Evolutionary conservation across 306 rosid species (phyloP), one percentile per base, ranked within the genome.

Genomic region (Cicer yamashitae): DNA sequence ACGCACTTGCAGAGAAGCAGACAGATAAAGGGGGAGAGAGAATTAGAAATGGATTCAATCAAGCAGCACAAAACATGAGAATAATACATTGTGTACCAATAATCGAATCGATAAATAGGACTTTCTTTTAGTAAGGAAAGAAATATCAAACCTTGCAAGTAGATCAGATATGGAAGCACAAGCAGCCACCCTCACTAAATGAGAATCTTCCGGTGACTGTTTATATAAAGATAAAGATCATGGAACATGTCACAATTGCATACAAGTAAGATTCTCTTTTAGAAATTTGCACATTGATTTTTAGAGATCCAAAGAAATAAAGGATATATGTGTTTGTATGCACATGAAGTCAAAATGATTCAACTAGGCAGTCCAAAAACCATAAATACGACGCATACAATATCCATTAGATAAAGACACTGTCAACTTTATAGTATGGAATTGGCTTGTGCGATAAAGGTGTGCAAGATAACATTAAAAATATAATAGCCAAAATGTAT

Each of bases 141-240:
- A 83, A 57, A 34, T 57, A 79, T 56, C 89, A 18, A 83, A 94
- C 99, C 99, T 94, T 73, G 78, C 63, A 63, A 94, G 77, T 25
- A 92, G 73, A 89, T 90, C 99, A 54, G 92, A 85, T 44, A 90
- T 70, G 4, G 99, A 84, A 79, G 92, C 87, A 68, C 93, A 89
- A n/a, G 96, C 82, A 66, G 92, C 91, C 71, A 89, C 87, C 90
- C 67, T 92, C 84, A 94, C 81, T 84, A 87, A 61, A 74, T 82
- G 83, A 72, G 91, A 92, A 80, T 84, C 82, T 82, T 67, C 47
- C 0, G 86, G 62, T 8, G 83, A 75, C 98, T 93, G 90, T 78
- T 78, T 70, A 30, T 47, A 50, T 53, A 30, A 30, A 30, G 34
- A 72, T 50, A 78, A 57, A 88, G 54, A 86, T 79, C 41, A 80